These are phyloP conservation scores for Fusarium duplospermum DNA, from an alignment of 2,329 filamentous ascomycete genomes.

Conservation along the genomic window DNA sequence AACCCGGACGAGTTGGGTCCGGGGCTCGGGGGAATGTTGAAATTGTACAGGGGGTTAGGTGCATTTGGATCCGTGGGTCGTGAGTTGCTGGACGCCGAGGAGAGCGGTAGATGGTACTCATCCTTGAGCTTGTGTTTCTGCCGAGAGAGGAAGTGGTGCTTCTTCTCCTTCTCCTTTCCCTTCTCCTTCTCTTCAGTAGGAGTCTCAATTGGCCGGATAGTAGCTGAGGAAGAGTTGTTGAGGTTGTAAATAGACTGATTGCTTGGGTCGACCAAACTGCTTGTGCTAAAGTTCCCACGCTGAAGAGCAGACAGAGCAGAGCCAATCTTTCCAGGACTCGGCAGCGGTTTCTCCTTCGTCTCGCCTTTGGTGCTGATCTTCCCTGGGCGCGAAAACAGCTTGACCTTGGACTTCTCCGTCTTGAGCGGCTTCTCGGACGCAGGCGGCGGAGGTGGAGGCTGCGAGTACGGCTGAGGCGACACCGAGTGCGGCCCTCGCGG, in stretches of 20 bases:
- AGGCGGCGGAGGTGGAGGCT: slow-evolving; percentile 52
- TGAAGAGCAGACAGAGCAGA: slow-evolving; percentile 75
- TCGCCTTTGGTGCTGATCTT: slow-evolving; percentile 80
- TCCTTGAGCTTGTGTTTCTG: slow-evolving; percentile 85
- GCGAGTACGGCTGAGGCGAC: slow-evolving; percentile 51
- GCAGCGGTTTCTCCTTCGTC: slow-evolving; percentile 72
- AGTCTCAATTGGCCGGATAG: slow-evolving; percentile 74
- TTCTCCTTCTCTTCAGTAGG: slow-evolving; percentile 58
- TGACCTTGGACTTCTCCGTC: slow-evolving; percentile 80
- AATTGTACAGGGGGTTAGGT: slow-evolving; percentile 82
- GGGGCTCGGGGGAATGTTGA: slow-evolving; percentile 79
- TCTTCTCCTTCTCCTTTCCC: slow-evolving; percentile 76
- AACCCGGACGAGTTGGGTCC: slow-evolving; percentile 75
- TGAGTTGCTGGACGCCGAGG: slow-evolving; percentile 81
- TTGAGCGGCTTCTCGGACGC: slow-evolving; percentile 68
- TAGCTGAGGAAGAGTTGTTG: slow-evolving; percentile 81
- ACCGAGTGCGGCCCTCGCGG: slow-evolving; percentile 54
- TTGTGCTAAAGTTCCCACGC: slow-evolving; percentile 76
- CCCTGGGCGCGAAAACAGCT: slow-evolving; percentile 82
- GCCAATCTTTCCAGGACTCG: slow-evolving; percentile 78
- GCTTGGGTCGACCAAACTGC: slow-evolving; percentile 73
- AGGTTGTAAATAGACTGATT: slow-evolving; percentile 76
- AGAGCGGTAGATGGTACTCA: slow-evolving; percentile 78
- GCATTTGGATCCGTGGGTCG: slow-evolving; percentile 79
- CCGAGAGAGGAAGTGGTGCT: slow-evolving; percentile 82